Evolutionary conservation across 202 grass and related monocot species (phyloP).

Genomic region (Cymbopogon flexuosus): DNA sequence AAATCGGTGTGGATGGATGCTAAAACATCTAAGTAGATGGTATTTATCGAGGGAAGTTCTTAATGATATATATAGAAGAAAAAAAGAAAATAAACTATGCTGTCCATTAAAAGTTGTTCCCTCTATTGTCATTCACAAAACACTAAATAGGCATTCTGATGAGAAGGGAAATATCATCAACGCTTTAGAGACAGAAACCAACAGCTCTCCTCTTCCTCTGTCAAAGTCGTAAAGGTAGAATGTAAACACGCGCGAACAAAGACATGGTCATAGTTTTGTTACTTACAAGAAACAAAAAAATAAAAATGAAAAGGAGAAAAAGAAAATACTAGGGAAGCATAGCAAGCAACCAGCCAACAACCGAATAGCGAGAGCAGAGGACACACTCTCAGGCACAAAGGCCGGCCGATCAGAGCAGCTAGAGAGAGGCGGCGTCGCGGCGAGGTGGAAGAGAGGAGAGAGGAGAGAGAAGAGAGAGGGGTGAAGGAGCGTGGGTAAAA

Average conservation of each 20-base stretch:
- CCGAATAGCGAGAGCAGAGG: slow-evolving; percentile 19
- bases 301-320: background rate
- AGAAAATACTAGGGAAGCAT: slow-evolving; percentile 18
- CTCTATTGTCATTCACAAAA: background rate
- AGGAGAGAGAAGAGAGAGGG: background rate
- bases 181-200: background rate
- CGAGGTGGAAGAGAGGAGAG: background rate
- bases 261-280: slow-evolving; percentile 19
- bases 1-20: no score
- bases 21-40: no score
- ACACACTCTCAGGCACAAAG: background rate
- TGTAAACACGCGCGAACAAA: slow-evolving; percentile 18
- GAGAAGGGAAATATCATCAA: background rate
- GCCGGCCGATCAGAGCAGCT: background rate
- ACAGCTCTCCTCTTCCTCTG: background rate
- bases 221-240: slow-evolving; percentile 33
- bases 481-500: slow-evolving; percentile 19
- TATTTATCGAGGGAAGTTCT: background rate
- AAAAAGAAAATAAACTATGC: background rate
- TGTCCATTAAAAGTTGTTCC: background rate
- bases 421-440: background rate
- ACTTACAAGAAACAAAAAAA: background rate
- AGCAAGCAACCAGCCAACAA: slow-evolving; percentile 10
- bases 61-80: no score
- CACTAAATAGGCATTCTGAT: background rate